A percentile compares a stretch with the other conserved stretches of the same genome.
phyloP scores from a whole-genome alignment of 352 stramenopile genomes.

The Globisporangium parvum region DNA sequence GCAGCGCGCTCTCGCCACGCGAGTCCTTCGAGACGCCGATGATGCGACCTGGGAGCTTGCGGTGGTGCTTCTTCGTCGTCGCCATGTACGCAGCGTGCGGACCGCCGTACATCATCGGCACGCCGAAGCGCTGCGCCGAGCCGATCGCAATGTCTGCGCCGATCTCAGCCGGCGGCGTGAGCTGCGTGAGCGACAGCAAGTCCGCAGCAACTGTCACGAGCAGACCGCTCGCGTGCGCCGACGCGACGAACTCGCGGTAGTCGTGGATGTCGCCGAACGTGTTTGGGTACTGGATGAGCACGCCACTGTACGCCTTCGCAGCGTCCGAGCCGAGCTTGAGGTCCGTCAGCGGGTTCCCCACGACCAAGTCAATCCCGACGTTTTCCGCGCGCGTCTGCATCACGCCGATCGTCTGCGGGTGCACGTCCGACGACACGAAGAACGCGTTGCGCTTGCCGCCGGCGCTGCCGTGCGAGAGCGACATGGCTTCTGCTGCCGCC shows the following conservation, averaged over 20 bases:
- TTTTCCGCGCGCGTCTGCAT: slow-evolving; percentile 91
- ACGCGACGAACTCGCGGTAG: slow-evolving; percentile 88
- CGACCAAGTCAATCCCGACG: slow-evolving; percentile 91
- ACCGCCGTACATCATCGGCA: slow-evolving; percentile 99
- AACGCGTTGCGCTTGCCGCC: slow-evolving; percentile 95
- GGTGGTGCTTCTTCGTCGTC: slow-evolving; percentile 94
- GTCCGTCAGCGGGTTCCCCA: slow-evolving; percentile 81
- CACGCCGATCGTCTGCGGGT: slow-evolving; percentile 91
- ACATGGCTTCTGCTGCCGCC: slow-evolving; percentile 98
- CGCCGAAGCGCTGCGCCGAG: slow-evolving; percentile 97
- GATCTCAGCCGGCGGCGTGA: slow-evolving; percentile 92
- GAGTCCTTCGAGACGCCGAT: slow-evolving; percentile 98
- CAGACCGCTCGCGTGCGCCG: slow-evolving; percentile 79
- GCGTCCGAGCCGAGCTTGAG: slow-evolving; percentile 79
- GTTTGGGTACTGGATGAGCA: slow-evolving; percentile 98
- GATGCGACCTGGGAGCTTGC: slow-evolving; percentile 97
- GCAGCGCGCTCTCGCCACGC: slow-evolving; percentile 91
- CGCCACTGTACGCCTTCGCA: slow-evolving; percentile 88
- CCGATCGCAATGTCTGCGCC: slow-evolving; percentile 98
- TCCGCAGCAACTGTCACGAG: slow-evolving; percentile 97
- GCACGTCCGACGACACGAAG: slow-evolving; percentile 92
- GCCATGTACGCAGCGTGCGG: slow-evolving; percentile 97
- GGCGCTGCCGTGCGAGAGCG: slow-evolving; percentile 91
- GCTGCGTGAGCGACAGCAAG: slow-evolving; percentile 93
- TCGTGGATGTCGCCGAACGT: slow-evolving; percentile 94